Base-by-base conservation (phyloP, 306 rosid species). In the Fragaria iinumae region DNA sequence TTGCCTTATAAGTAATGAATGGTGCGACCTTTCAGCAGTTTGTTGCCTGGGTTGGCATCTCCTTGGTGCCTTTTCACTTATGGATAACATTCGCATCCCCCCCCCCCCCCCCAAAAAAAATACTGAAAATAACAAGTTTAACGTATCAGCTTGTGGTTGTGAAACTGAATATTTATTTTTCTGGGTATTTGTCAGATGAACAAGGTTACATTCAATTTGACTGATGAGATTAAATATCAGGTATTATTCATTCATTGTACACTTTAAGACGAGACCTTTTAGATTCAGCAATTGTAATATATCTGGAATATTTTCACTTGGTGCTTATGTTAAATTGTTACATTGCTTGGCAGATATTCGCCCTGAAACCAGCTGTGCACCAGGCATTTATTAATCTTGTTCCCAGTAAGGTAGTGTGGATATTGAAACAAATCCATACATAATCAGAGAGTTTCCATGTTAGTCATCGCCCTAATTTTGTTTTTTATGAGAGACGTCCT, bases 151-250 rank as follows among this genome's bases (percentile, higher is more conserved):
- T 74, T 83, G 49, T 71, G 79, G 80, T 73, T 68, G 38, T 52
- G 11, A 69, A 65, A 27, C 76, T 73, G 62, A 72, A 55, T 83
- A 50, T 18, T 65, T 49, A 0, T 75, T 74, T 76, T 25, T 81
- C 71, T 38, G 56, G 74, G 69, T 41, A 25, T 70, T 85, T 86
- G 57, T 60, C 88, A 92, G 98, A 92, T 90, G 77, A 90, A 95
- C 89, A 91, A 89, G 88, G 96, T 94, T 79, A 94, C 92, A 71
- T 94, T 91, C 82, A 93, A 88, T 78, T 85, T 94, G 87, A 94
- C 98, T 59, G 97, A 96, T 13, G 98, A 94, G 90, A 94, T 90
- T 82, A 90, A 91, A 80, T 86, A 94, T 86, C 97, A 94, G 97
- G 97, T 83, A 88, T 72, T 86, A 14, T 70, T 77, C 78, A 78